Base-by-base conservation (phyloP, 1,139 yeast genomes). In the Saccharomyces hybrid region DNA sequence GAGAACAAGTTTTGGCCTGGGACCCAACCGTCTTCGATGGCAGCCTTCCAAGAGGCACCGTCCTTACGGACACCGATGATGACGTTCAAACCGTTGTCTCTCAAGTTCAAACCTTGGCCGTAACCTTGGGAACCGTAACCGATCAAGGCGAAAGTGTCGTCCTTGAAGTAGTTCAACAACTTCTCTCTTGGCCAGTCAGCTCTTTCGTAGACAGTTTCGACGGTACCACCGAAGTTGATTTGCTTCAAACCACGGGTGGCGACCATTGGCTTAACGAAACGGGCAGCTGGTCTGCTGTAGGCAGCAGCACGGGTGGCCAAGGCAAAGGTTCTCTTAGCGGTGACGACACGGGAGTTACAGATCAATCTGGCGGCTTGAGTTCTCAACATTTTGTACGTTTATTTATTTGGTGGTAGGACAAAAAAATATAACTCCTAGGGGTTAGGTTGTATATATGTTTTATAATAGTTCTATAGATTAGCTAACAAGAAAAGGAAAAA, bases 41-140 rank as follows among this genome's bases (percentile, higher is more conserved):
- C 99, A 67, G 96, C 96, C 81, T 91, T 90, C 99, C 99, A 93
- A 59, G 99, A 93, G 67, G 96, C 95, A 81, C 99, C 99, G 72
- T 88, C 77, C 82, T 93, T 89, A 79, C 99, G 86, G 70, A 93
- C 99, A 83, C 99, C 99, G 66, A 93, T 81, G 74, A 93, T 88
- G 69, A 93, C 99, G 75, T 93, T 93, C 71, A 93, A 76, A 75
- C 99, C 99, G 71, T 93, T 91, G 82, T 93, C 99, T 81, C 99
- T 88, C 81, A 93, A 79, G 90, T 93, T 93, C 70, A 93, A 85
- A 77, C 97, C 98, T 82, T 93, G 99, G 73, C 99, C 99, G 82
- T 93, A 91, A 79, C 99, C 99, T 81, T 93, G 99, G 66, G 99
- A 93, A 73, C 99, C 99, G 84, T 93, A 93, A 77, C 99, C 99